Base-by-base conservation (phyloP, 1,139 yeast species). In the Yamadazyma buinensis region DNA sequence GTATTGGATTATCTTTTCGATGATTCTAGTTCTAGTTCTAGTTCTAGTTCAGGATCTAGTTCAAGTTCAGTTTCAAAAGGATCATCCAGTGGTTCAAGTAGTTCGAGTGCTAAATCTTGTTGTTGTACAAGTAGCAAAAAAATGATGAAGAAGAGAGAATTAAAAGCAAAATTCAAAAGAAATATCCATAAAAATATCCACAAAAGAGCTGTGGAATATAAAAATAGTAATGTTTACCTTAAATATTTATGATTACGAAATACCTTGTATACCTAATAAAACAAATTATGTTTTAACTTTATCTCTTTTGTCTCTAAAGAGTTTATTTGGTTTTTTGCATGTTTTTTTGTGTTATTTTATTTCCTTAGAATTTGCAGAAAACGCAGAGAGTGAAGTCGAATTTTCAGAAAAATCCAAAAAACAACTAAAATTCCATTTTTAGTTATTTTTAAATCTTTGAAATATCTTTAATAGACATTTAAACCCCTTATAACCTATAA, bases 11-110 rank as follows among this genome's bases (percentile, higher is more conserved):
- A 46, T 10, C 47, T 47, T 37, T 46, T 47, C 35, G 51, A 45
- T 40, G 50, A 45, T 45, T 48, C 42, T 46, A 48, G 48, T 43
- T 45, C 49, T 34, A 44, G 43, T 39, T 47, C 43, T 22, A 37
- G 35, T 14, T 35, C 28, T 13, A 20, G 35, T 1, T 28, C 38
- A 6, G 30, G 43, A 15, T 31, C 39, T 7, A 34, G 39, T 20
- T 36, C 42, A 20, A 38, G 34, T 23, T 38, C 43, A 8, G 24
- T 42, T 15, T 34, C 39, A 26, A 34, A 40, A 17, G 36, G 45
- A 20, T 31, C 47, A 23, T 26, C 40, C 14, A 24, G 37, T 11
- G 28, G 31, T 30, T 34, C 44, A 19, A 37, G 42, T 27, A 27
- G 32, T 21, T 40, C 41, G 29, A n/a, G n/a, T n/a, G n/a, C n/a